Evolutionary conservation across 2,329 filamentous ascomycete species (phyloP).

Genomic region (Ustilaginoidea virens): DNA sequence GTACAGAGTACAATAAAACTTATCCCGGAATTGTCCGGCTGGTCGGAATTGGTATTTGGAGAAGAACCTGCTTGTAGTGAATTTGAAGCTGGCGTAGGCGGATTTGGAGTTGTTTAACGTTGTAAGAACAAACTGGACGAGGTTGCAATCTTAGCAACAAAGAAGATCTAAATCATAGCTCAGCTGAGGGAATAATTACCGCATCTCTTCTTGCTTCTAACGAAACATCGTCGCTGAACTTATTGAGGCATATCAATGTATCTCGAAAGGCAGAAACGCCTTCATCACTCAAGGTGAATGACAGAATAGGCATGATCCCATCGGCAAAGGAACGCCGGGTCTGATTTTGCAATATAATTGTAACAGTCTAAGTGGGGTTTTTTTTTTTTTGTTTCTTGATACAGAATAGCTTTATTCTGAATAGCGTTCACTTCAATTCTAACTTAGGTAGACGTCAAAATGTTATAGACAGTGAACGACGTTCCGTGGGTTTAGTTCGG

Average conservation of each 20-base stretch:
- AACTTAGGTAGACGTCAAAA: no score
- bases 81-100: conserved; percentile 58
- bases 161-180: no score
- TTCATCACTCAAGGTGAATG: conserved; percentile 60
- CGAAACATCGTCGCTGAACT: conserved; percentile 67
- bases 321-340: no score
- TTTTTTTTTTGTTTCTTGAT: no score
- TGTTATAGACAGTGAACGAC: no score
- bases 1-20: conserved; percentile 62
- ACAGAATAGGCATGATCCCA: conserved; percentile 52
- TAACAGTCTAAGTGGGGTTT: no score
- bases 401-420: no score
- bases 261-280: conserved; percentile 57
- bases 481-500: no score
- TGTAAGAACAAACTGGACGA: conserved; percentile 59
- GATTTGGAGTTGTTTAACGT: conserved; percentile 70
- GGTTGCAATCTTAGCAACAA: no score
- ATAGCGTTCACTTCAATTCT: no score
- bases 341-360: no score
- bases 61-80: conserved; percentile 56
- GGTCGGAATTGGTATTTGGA: conserved; percentile 53
- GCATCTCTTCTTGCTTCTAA: conserved; percentile 56
- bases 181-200: no score
- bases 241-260: conserved; percentile 56
- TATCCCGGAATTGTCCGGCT: conserved; percentile 31